Evolutionary conservation across 1,284 basidiomycete species (phyloP).

Genomic region (Athelia psychrophila): DNA sequence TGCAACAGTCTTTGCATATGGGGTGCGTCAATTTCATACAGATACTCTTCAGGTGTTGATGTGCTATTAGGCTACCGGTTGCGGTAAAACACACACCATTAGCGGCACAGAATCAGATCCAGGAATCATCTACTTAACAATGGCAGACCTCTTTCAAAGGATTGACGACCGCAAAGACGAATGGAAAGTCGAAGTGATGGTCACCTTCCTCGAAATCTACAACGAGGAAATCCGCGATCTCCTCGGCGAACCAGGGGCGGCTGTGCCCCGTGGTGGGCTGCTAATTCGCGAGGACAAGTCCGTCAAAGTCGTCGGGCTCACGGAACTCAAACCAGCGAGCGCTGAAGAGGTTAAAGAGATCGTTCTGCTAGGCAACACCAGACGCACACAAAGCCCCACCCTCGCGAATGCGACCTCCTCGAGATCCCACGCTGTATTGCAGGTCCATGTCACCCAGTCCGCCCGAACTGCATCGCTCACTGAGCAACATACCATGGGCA

Average conservation of each 20-base stretch:
- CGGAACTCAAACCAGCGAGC: conserved; percentile 72
- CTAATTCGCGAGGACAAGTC: conserved; percentile 91
- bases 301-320: conserved; percentile 86
- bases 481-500: conserved; percentile 81
- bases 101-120: conserved; percentile 86
- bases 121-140: conserved; percentile 94
- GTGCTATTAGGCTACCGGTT: conserved; percentile 82
- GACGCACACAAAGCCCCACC: conserved; percentile 89
- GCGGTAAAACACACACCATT: conserved; percentile 97
- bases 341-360: conserved; percentile 93
- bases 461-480: conserved; percentile 80
- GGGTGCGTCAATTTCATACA: conserved; percentile 54
- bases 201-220: conserved; percentile 97
- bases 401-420: conserved; percentile 95
- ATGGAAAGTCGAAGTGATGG: conserved; percentile 80
- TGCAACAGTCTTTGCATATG: conserved; percentile 96
- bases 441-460: conserved; percentile 87
- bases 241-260: conserved; percentile 70
- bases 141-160: conserved; percentile 90
- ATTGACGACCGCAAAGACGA: conserved; percentile 85
- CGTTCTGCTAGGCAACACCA: conserved; percentile 83
- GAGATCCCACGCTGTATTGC: conserved; percentile 93
- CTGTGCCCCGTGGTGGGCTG: conserved; percentile 71
- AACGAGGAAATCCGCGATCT: conserved; percentile 98
- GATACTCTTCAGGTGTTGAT: conserved; percentile 11